These are phyloP conservation scores for Huntiella savannae DNA, from an alignment of 2,329 filamentous ascomycete species.

Conservation along the genomic window DNA sequence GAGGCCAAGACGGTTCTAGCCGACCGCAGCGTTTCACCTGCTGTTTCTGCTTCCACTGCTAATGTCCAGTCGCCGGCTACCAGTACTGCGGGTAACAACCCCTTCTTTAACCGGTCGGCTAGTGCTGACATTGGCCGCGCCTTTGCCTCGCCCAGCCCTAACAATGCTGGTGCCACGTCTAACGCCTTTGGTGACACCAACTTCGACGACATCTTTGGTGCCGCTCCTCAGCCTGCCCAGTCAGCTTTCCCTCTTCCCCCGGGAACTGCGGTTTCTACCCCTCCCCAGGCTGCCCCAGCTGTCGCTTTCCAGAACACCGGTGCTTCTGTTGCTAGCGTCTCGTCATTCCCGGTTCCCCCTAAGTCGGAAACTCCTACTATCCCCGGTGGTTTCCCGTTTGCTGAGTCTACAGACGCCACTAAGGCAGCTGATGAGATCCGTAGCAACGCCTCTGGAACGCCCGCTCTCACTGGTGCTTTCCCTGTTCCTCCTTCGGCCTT, in stretches of 20 bases:
- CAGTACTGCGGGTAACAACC: slow-evolving; percentile 49
- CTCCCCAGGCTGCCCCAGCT: slow-evolving; percentile 30
- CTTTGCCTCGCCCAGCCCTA: slow-evolving; percentile 25
- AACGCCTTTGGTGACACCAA: slow-evolving; percentile 40
- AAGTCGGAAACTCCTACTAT: slow-evolving; percentile 16
- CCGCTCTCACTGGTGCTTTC: slow-evolving; percentile 17
- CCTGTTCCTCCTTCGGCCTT: slow-evolving; percentile 15
- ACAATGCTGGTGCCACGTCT: background rate
- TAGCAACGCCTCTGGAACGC: slow-evolving; percentile 13
- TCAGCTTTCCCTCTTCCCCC: slow-evolving; percentile 16
- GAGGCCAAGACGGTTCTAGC: slow-evolving; percentile 5
- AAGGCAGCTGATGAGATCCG: slow-evolving; percentile 17
- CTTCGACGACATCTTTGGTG: slow-evolving; percentile 77
- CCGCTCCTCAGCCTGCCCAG: slow-evolving; percentile 17
- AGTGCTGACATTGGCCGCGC: slow-evolving; percentile 40
- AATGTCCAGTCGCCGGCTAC: slow-evolving; percentile 51
- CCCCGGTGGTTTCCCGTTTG: slow-evolving; percentile 6
- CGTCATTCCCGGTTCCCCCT: slow-evolving; percentile 1
- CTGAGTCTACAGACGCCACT: slow-evolving; percentile 46
- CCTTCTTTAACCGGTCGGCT: slow-evolving; percentile 65
- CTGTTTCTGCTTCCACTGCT: slow-evolving; percentile 31
- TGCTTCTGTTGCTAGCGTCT: slow-evolving; percentile 25
- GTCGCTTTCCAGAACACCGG: slow-evolving; percentile 29
- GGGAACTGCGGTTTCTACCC: slow-evolving; percentile 34
- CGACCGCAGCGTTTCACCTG: slow-evolving; percentile 28